These are phyloP conservation scores for Cunninghamia lanceolata DNA, from an alignment of 75 land plant genomes.

Conservation along the genomic window DNA sequence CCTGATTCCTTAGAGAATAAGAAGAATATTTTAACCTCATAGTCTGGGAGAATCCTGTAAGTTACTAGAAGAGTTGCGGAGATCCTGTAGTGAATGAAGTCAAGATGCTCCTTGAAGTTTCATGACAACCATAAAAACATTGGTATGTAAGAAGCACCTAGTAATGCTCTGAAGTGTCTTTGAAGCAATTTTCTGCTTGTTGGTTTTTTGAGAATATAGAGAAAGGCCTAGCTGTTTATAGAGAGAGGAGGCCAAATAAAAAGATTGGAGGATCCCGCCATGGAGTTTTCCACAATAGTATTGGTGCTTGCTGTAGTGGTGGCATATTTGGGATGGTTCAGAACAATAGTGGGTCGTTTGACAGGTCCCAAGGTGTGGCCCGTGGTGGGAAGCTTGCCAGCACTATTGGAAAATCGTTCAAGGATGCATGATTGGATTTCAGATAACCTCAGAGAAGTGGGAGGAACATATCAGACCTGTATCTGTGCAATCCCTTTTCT, in stretches of 20 bases:
- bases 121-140: not conserved
- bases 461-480: conserved; percentile 72
- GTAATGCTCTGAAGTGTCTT: not conserved
- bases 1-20: too few species aligned
- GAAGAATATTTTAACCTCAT: too few species aligned
- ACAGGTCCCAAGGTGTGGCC: conserved; percentile 78
- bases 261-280: not conserved
- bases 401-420: conserved; percentile 40
- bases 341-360: conserved; percentile 21
- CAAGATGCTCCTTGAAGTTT: not conserved
- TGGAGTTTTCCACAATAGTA: conserved; percentile 13
- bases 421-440: conserved; percentile 83
- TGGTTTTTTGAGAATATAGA: not conserved
- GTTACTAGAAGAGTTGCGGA: not conserved
- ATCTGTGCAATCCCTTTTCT: conserved; percentile 40
- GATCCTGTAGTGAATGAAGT: not conserved
- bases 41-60: not conserved
- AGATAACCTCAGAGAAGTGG: conserved; percentile 49
- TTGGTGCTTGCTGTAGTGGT: conserved; percentile 16
- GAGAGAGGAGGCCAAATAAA: not conserved
- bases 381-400: conserved; percentile 63
- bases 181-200: not conserved
- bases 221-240: not conserved
- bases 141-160: not conserved
- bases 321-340: conserved; percentile 52